These are phyloP conservation scores for Boletus hoseneyae DNA, from an alignment of 1,284 basidiomycete genomes.

Conservation along the genomic window DNA sequence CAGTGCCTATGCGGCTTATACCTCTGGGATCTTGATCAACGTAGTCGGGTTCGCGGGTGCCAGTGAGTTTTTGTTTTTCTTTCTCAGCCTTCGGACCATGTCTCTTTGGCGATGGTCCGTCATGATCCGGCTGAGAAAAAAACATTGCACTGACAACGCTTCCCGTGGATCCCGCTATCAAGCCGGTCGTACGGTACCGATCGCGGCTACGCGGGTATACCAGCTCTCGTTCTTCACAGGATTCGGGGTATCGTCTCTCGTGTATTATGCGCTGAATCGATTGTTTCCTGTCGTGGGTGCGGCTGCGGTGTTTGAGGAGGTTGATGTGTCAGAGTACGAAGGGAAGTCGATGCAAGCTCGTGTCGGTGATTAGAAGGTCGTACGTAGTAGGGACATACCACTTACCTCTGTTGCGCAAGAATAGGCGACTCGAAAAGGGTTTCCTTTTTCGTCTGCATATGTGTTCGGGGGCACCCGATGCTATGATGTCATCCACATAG, in stretches of 20 bases:
- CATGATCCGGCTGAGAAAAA: constrained; percentile 5
- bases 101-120: background rate
- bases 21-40: constrained; percentile 79
- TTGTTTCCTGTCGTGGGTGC: constrained; percentile 58
- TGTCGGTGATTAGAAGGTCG: background rate
- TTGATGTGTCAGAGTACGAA: constrained; percentile 49
- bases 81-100: background rate
- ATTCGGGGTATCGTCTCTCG: constrained; percentile 62
- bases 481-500: constrained; percentile 30
- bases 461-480: constrained; percentile 25
- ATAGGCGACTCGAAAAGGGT: background rate
- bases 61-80: constrained; percentile 38
- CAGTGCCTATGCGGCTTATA: constrained; percentile 70
- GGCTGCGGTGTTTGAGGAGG: constrained; percentile 52
- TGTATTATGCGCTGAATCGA: constrained; percentile 60
- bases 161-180: background rate
- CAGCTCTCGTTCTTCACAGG: constrained; percentile 79
- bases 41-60: constrained; percentile 72
- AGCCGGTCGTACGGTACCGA: constrained; percentile 57
- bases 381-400: background rate
- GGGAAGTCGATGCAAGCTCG: background rate
- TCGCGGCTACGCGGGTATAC: constrained; percentile 67
- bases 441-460: constrained; percentile 18
- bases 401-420: background rate
- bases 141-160: background rate